A percentile compares a stretch with the other conserved stretches of the same genome.
phyloP scores from a whole-genome alignment of 257 asterid species.

The Solanum etuberosum region DNA sequence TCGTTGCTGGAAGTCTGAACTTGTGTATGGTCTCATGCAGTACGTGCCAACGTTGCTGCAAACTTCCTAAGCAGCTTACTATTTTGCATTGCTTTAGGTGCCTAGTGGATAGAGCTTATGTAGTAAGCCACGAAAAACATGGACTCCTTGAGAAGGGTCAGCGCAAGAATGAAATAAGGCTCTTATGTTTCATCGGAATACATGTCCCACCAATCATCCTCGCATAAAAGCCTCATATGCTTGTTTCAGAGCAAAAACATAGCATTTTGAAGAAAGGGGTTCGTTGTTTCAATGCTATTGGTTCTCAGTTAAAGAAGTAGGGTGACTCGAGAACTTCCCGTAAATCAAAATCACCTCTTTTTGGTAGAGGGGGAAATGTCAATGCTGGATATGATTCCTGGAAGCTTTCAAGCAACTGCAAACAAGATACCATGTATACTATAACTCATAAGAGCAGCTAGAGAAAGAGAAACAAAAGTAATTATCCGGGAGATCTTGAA shows the following conservation, averaged over 20 bases:
- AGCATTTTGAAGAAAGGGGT: neutral
- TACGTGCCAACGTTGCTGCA: neutral
- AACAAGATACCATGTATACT: neutral
- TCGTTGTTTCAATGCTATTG: neutral
- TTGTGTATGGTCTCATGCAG: neutral
- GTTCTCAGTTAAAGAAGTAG: conserved; percentile 71
- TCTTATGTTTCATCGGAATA: neutral
- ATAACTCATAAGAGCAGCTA: neutral
- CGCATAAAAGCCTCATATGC: neutral
- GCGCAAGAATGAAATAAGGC: neutral
- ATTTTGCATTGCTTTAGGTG: neutral
- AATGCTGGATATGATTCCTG: conserved; percentile 56
- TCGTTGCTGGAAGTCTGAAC: neutral
- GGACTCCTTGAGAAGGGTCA: neutral
- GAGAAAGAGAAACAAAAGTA: neutral
- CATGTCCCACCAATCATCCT: neutral
- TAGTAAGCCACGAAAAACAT: neutral
- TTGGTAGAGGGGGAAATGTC: conserved; percentile 63
- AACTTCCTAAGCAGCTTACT: neutral
- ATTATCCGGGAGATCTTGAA: neutral
- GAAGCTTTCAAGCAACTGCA: conserved; percentile 74
- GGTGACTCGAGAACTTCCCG: conserved; percentile 59
- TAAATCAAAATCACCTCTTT: conserved; percentile 65
- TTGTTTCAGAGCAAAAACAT: neutral
- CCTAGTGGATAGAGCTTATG: neutral